Evolutionary conservation across 208 protist species (phyloP).

Genomic region (Leptomonas seymouri): DNA sequence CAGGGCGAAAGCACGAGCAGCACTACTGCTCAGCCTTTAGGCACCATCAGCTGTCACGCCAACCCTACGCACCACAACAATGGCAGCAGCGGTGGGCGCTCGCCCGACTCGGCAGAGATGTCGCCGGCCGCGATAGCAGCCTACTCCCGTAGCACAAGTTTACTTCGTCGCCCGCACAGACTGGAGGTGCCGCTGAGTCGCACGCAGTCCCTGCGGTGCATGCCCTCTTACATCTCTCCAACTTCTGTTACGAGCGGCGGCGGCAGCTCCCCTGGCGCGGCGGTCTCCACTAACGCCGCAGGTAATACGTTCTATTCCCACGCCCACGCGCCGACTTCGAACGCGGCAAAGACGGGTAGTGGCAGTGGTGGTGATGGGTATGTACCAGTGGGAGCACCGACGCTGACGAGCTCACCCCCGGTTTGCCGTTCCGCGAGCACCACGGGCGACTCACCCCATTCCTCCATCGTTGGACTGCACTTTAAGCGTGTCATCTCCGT

Average conservation of each 20-base stretch:
- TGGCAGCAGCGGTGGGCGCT: constrained; percentile 15
- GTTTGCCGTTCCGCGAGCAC: constrained; percentile 10
- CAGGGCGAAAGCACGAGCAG: constrained; percentile 22
- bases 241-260: constrained; percentile 7
- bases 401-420: constrained; percentile 6
- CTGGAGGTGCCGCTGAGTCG: constrained; percentile 38
- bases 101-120: constrained; percentile 34
- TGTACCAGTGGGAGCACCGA: not conserved
- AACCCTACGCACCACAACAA: constrained; percentile 2
- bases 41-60: not conserved
- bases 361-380: constrained; percentile 6
- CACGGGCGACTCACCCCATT: constrained; percentile 29
- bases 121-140: constrained; percentile 26
- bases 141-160: constrained; percentile 39
- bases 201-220: constrained; percentile 38
- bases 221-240: constrained; percentile 25
- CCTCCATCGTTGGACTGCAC: constrained; percentile 25
- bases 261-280: constrained; percentile 4
- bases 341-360: constrained; percentile 8
- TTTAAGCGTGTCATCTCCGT: constrained; percentile 38
- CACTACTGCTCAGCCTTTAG: constrained; percentile 5
- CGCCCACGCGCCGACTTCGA: constrained; percentile 1
- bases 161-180: constrained; percentile 40
- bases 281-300: not conserved
- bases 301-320: not conserved